A percentile compares a stretch with the other conserved stretches of the same genome.
These are phyloP conservation scores for Penicillium capsulatum DNA, from an alignment of 2,329 filamentous ascomycete genomes.

Conservation along the genomic window DNA sequence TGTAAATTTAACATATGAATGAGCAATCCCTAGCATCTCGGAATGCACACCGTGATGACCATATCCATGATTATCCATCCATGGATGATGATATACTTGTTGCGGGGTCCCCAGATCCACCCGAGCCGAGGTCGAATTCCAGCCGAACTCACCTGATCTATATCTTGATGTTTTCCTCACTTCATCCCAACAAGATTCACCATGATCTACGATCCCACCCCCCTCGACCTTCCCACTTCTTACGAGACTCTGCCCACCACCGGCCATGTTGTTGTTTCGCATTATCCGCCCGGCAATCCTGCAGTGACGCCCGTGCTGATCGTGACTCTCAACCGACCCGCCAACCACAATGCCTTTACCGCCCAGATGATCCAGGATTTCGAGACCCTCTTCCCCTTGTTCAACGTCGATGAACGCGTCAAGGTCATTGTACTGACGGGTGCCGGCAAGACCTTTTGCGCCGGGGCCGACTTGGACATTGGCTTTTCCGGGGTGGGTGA, in stretches of 20 bases:
- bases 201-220: constrained; percentile 20
- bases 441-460: constrained; percentile 45
- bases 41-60: no score
- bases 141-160: no score
- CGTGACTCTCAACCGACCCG: constrained; percentile 52
- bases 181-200: no score
- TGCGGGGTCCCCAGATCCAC: no score
- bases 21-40: no score
- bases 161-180: not conserved
- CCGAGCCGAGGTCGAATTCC: no score
- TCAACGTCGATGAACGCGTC: constrained; percentile 54
- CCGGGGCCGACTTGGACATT: constrained; percentile 54
- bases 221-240: constrained; percentile 20
- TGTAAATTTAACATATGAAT: no score
- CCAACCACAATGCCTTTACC: constrained; percentile 58
- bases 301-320: constrained; percentile 48
- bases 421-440: constrained; percentile 55
- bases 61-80: no score
- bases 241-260: constrained; percentile 20
- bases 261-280: constrained; percentile 36
- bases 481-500: constrained; percentile 46
- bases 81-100: no score
- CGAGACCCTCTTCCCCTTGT: constrained; percentile 28
- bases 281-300: constrained; percentile 44
- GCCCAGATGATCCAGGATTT: constrained; percentile 49